These are phyloP conservation scores for Chrysosporium keratinophilum DNA, from an alignment of 2,329 filamentous ascomycete species.

Conservation along the genomic window DNA sequence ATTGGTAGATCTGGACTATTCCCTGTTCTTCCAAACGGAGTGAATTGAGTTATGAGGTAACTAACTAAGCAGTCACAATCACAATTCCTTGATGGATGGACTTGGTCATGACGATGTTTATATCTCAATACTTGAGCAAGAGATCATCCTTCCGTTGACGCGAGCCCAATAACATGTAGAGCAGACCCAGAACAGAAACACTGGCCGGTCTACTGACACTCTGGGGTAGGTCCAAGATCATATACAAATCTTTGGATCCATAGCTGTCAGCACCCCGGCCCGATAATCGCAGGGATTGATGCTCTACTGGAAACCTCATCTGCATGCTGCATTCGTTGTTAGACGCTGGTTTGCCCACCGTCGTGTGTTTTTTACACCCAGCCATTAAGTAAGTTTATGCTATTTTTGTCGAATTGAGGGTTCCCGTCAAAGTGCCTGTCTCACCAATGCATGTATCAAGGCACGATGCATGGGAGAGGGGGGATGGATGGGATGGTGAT, in stretches of 20 bases:
- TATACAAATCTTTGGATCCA: background rate
- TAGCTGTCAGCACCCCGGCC: background rate
- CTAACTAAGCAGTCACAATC: no score
- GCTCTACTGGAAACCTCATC: background rate
- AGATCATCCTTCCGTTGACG: no score
- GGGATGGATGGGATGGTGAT: background rate
- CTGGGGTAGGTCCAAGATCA: background rate
- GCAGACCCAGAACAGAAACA: no score
- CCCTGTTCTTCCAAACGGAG: no score
- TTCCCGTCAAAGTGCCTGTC: background rate
- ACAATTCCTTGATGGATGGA: no score
- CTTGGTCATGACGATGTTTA: no score
- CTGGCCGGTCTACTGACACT: no score
- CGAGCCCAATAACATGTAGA: no score
- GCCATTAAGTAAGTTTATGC: background rate
- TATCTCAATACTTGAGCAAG: no score
- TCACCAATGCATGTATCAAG: constrained; percentile 7
- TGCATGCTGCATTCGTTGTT: background rate
- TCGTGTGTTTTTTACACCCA: background rate
- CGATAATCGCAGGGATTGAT: constrained; percentile 1
- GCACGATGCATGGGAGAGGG: background rate
- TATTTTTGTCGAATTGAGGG: background rate
- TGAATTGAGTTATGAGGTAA: no score
- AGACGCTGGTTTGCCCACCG: background rate
- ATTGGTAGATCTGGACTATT: no score